A percentile compares a stretch with the other conserved stretches of the same genome.
phyloP scores from a whole-genome alignment of 2,329 filamentous ascomycete species.

The Phaeomoniella chlamydospora region DNA sequence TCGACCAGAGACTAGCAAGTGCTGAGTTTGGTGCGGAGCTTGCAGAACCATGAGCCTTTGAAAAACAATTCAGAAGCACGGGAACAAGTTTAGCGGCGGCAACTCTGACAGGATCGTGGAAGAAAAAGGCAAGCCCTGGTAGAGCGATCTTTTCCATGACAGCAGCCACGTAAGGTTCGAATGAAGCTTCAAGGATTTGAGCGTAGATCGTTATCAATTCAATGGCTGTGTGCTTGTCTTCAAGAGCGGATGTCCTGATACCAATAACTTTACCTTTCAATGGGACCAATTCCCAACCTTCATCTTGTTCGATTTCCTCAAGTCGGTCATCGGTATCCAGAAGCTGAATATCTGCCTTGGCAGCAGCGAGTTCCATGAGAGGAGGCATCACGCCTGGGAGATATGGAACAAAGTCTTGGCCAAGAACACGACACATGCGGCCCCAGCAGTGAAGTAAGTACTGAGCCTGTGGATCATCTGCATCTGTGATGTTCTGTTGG shows the following conservation, averaged over 20 bases:
- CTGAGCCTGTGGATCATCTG: conserved; percentile 89
- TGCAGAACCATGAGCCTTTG: conserved; percentile 71
- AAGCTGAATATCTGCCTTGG: conserved; percentile 93
- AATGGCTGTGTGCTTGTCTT: conserved; percentile 99
- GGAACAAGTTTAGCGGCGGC: conserved; percentile 91
- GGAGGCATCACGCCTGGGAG: conserved; percentile 89
- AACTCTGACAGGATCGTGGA: conserved; percentile 93
- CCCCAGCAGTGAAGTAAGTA: conserved; percentile 99
- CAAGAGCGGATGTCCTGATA: conserved; percentile 90
- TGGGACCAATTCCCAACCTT: conserved; percentile 94
- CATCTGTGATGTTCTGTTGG: conserved; percentile 69
- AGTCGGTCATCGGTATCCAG: conserved; percentile 91
- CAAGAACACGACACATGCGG: conserved; percentile 91
- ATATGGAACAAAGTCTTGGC: conserved; percentile 81
- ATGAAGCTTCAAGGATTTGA: conserved; percentile 82
- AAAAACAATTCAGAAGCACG: conserved; percentile 83
- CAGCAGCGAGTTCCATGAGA: conserved; percentile 74
- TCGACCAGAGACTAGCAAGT: conserved; percentile 69
- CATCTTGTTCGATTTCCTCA: conserved; percentile 81
- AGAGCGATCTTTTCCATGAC: conserved; percentile 96
- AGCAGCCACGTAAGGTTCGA: conserved; percentile 79
- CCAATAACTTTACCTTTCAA: conserved; percentile 97
- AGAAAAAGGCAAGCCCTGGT: conserved; percentile 92
- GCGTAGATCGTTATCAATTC: conserved; percentile 96
- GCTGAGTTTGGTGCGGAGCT: conserved; percentile 45